Percentiles rank a stretch among this genome's conserved stretches.
Evolutionary conservation across 1,139 yeast species (phyloP).

Genomic region (Geotrichum cucujoidarum): DNA sequence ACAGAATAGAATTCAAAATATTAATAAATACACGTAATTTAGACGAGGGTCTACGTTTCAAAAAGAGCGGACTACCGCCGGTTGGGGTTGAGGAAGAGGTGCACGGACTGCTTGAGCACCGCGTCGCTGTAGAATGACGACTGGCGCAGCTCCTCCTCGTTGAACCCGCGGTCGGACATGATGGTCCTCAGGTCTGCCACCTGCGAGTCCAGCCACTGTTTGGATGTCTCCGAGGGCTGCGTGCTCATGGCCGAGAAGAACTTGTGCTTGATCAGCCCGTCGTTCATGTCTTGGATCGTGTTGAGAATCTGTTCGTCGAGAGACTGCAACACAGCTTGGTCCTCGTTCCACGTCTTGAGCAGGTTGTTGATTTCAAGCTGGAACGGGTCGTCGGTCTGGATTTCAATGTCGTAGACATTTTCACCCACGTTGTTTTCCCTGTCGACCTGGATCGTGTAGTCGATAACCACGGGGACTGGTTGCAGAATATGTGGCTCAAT

Average conservation of each 20-base stretch:
- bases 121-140: constrained; percentile 77
- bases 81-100: constrained; percentile 51
- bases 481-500: constrained; percentile 64
- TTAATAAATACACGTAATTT: no score
- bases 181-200: constrained; percentile 69
- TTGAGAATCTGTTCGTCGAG: constrained; percentile 57
- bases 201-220: constrained; percentile 69
- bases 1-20: no score
- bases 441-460: constrained; percentile 71
- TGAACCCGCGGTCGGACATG: constrained; percentile 82
- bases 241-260: constrained; percentile 71
- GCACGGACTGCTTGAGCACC: constrained; percentile 68
- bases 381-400: constrained; percentile 56
- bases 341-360: constrained; percentile 43
- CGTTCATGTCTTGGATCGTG: constrained; percentile 62
- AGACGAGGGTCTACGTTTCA: no score
- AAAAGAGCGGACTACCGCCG: not conserved
- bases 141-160: constrained; percentile 83
- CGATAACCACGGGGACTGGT: constrained; percentile 69
- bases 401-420: constrained; percentile 66
- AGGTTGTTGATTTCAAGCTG: constrained; percentile 44
- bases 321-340: constrained; percentile 51
- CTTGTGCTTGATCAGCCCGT: constrained; percentile 56
- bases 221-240: constrained; percentile 71
- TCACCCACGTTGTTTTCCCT: constrained; percentile 79